These are phyloP conservation scores for Sporisorium scitamineum DNA, from an alignment of 1,284 basidiomycete species.

Conservation along the genomic window DNA sequence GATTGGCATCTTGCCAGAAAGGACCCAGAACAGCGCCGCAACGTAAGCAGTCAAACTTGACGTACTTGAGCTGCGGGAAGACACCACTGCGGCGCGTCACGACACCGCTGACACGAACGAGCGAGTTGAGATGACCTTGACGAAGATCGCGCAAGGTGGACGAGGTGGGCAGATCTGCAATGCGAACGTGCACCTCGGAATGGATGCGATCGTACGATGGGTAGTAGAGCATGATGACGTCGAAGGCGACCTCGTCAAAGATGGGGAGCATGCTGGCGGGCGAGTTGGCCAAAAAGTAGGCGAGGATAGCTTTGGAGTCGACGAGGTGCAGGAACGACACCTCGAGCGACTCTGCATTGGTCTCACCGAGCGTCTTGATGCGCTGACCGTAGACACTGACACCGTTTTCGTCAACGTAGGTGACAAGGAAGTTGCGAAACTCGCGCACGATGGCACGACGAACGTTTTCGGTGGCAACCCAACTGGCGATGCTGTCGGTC, in stretches of 20 bases:
- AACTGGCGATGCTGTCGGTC: constrained; percentile 94
- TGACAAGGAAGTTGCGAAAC: constrained; percentile 95
- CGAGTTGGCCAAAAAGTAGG: constrained; percentile 96
- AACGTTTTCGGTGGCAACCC: constrained; percentile 93
- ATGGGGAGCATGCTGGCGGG: constrained; percentile 91
- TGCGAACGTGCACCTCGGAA: constrained; percentile 96
- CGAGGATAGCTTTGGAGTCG: constrained; percentile 89
- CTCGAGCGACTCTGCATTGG: constrained; percentile 96
- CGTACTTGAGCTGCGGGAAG: constrained; percentile 98
- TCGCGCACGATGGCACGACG: constrained; percentile 88
- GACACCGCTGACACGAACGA: constrained; percentile 95
- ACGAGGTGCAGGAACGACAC: constrained; percentile 94
- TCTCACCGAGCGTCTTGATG: constrained; percentile 93
- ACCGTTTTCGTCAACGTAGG: constrained; percentile 90
- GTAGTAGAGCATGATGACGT: constrained; percentile 94
- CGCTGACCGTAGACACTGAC: constrained; percentile 93
- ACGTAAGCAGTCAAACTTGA: constrained; percentile 90
- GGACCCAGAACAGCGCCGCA: constrained; percentile 93
- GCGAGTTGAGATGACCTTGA: constrained; percentile 89
- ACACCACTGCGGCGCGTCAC: constrained; percentile 95
- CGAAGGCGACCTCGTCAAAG: constrained; percentile 94
- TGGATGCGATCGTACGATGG: constrained; percentile 97
- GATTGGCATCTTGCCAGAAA: constrained; percentile 95
- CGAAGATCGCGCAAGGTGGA: constrained; percentile 92
- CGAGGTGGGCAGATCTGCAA: constrained; percentile 90